These are phyloP conservation scores for Colletotrichum lupini DNA, from an alignment of 2,329 filamentous ascomycete genomes.

Conservation along the genomic window DNA sequence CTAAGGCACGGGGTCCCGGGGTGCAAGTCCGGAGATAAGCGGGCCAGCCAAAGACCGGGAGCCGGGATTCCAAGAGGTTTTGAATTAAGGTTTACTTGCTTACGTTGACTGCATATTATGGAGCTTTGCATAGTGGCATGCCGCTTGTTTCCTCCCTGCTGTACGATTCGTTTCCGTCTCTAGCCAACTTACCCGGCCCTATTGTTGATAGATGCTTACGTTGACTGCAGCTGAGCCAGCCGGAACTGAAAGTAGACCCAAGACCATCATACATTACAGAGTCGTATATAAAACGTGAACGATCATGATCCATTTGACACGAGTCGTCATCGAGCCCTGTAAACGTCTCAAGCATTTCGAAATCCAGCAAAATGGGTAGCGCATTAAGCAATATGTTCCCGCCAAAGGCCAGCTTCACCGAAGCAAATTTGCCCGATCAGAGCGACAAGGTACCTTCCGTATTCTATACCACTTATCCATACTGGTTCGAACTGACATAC, in stretches of 20 bases:
- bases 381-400: neutral
- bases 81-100: neutral
- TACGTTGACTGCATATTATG: neutral
- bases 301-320: neutral
- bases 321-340: neutral
- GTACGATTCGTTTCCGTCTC: neutral
- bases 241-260: neutral
- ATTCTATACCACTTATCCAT: too few relatives aligned
- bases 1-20: neutral
- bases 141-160: neutral
- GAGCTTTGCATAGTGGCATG: neutral
- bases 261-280: neutral
- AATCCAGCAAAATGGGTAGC: neutral
- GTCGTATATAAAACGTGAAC: neutral
- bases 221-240: neutral
- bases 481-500: neutral
- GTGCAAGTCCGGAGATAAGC: neutral
- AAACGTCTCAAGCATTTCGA: neutral
- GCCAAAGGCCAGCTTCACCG: neutral
- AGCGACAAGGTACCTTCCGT: neutral
- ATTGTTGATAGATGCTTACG: neutral
- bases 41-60: neutral
- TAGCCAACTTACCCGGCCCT: neutral
- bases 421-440: conserved; percentile 13
- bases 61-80: neutral